Evolutionary conservation across 345 rosid genomes (phyloP).

Genomic region (Salix suchowensis): DNA sequence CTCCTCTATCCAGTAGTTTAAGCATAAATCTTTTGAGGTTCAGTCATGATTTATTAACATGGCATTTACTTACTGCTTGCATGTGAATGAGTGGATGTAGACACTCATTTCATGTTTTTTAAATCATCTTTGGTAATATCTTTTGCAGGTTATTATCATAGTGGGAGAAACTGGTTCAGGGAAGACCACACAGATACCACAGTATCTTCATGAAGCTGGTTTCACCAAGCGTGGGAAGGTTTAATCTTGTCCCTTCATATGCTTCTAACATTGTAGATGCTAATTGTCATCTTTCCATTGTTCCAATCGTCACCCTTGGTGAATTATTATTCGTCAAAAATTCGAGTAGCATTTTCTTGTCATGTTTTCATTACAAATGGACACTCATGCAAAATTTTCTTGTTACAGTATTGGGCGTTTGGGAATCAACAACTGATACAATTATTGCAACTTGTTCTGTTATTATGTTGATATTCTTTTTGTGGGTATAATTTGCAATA

Average conservation of each 20-base stretch:
- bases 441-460: neutral
- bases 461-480: neutral
- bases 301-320: neutral
- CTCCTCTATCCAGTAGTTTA: no score
- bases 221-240: slow-evolving; percentile 93
- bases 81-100: neutral
- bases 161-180: slow-evolving; percentile 99
- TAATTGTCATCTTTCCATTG: neutral
- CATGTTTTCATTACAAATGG: no score
- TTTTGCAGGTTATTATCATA: slow-evolving; percentile 73
- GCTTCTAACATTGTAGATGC: neutral
- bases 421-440: neutral
- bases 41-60: neutral
- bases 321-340: neutral
- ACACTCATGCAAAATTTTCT: neutral
- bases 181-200: slow-evolving; percentile 95
- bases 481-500: neutral
- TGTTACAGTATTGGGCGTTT: neutral
- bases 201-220: slow-evolving; percentile 95
- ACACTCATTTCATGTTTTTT: neutral
- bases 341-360: no score
- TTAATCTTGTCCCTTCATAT: slow-evolving; percentile 9
- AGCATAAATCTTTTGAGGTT: no score
- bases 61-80: neutral
- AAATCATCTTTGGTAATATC: slow-evolving; percentile 1